Evolutionary conservation across 2,329 filamentous ascomycete genomes (phyloP).

Genomic region (Diaporthe amygdali): DNA sequence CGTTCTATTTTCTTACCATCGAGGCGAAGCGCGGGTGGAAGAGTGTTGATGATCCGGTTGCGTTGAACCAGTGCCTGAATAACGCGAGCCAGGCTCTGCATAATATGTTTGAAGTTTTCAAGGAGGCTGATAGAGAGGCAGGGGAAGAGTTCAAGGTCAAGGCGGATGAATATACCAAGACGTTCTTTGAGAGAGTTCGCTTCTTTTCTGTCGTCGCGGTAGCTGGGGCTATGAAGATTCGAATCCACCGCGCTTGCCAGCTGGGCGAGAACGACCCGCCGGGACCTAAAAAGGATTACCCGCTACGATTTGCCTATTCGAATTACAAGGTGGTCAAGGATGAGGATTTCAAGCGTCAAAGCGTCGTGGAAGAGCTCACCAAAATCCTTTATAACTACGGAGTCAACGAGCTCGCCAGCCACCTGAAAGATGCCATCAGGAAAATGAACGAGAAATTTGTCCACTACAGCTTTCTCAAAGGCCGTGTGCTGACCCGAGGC

Average conservation of each 20-base stretch:
- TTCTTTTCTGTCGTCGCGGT: conserved; percentile 15
- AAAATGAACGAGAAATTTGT: background rate
- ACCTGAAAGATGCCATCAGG: background rate
- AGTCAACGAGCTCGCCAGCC: background rate
- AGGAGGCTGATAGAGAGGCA: background rate
- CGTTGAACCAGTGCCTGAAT: background rate
- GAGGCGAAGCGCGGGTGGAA: background rate
- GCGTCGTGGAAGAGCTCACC: background rate
- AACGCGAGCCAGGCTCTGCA: conserved; percentile 16
- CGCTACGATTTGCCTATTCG: background rate
- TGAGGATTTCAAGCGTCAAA: background rate
- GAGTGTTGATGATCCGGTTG: background rate
- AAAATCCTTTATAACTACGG: background rate
- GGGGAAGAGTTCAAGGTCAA: background rate
- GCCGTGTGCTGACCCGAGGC: background rate
- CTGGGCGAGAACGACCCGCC: background rate
- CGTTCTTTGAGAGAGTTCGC: conserved; percentile 12
- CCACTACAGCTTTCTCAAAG: background rate
- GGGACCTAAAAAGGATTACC: background rate
- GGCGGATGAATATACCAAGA: background rate
- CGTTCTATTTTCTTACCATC: conserved; percentile 11
- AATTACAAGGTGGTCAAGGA: background rate
- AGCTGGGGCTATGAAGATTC: background rate
- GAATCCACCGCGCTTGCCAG: background rate
- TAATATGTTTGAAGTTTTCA: conserved; percentile 16